Evolutionary conservation across 2,329 filamentous ascomycete genomes (phyloP), one percentile per base, ranked within the genome.

Genomic region (Dactylellina sp.): DNA sequence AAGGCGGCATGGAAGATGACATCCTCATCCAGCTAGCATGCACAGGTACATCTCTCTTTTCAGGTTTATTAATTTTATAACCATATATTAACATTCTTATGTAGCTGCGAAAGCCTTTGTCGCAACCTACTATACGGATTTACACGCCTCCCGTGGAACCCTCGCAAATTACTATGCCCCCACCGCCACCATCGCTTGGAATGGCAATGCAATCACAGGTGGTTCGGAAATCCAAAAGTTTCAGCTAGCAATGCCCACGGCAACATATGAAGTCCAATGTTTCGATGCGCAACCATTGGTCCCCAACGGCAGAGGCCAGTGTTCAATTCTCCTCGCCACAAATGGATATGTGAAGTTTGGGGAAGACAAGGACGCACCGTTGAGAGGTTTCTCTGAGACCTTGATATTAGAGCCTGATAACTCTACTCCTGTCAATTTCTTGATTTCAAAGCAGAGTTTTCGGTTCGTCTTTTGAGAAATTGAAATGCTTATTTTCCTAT

Each of bases 311-410:
- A 84, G 85, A 61, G 86, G 86, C 74, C 88, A 91, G 79, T 90
- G 89, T 79, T 87, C 89, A 77, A 85, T 96, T 71, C 82, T 89
- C 37, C 86, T 96, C n/a, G 86, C 89, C 70, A 88, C 92, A 59
- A 90, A 87, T 78, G 92, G 92, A 3, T 87, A 84, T 75, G 88
- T 96, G 39, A 86, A 88, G 76, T 89, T 91, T 79, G 89, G 89
- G 53, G 86, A 87, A 71, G 85, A 84, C 70, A 85, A 85, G 77
- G 86, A 89, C 28, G 86, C 87, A 12, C 86, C 86, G 12, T 85
- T 87, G 80, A 87, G 88, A 77, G 88, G 87, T 37, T 96, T 96
- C 80, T 90, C 88, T 78, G 93, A 97, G 81, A 89, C 86, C 0
- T 89, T 96, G 80, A 86, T 96, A 22, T 83, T 97, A 62, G 90